phyloP scores from a whole-genome alignment of 805 yeast species.

The Debaryomyces maramus region DNA sequence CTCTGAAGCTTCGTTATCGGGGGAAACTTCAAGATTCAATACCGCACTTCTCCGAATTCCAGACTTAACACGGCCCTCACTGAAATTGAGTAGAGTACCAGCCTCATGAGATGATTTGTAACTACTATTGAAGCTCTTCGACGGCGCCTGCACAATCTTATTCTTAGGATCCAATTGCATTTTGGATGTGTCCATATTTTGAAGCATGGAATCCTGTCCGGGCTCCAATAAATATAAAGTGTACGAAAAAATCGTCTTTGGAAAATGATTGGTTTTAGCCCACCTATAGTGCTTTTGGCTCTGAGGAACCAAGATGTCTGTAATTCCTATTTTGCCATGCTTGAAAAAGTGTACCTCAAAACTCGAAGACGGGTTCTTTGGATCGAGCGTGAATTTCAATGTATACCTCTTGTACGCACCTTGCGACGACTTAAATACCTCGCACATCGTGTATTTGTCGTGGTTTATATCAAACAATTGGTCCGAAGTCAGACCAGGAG shows the following conservation, averaged over 20 bases:
- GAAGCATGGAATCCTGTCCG: background rate
- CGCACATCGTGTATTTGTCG: background rate
- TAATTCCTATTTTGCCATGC: background rate
- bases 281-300: background rate
- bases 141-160: background rate
- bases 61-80: background rate
- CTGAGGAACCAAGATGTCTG: too few relatives aligned
- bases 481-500: background rate
- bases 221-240: background rate
- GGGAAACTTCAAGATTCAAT: background rate
- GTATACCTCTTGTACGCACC: background rate
- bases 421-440: background rate
- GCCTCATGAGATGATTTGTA: background rate
- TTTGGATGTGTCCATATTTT: slow-evolving; percentile 1
- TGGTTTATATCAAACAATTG: background rate
- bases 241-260: background rate
- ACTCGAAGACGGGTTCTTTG: background rate
- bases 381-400: background rate
- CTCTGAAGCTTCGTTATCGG: background rate
- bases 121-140: background rate
- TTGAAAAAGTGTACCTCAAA: background rate
- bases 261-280: background rate
- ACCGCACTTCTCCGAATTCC: background rate
- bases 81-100: background rate
- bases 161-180: slow-evolving; percentile 2